These are phyloP conservation scores for Candida glucosophila DNA, from an alignment of 1,139 yeast species.

Conservation along the genomic window DNA sequence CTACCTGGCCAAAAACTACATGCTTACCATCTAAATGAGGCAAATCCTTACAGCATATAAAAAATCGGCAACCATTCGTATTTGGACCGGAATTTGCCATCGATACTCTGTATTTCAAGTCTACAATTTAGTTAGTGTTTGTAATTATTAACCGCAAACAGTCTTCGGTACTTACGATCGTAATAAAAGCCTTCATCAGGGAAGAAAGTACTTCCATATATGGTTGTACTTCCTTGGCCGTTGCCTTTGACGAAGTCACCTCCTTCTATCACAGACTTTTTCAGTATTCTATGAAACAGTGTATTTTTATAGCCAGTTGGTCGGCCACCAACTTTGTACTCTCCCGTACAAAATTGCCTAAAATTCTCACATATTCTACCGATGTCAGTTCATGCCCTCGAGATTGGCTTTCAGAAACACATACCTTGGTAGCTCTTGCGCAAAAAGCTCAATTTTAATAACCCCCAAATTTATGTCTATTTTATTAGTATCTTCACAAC, in stretches of 20 bases:
- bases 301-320: constrained; percentile 24
- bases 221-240: constrained; percentile 34
- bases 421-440: constrained; percentile 30
- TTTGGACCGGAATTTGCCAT: constrained; percentile 30
- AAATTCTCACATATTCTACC: constrained; percentile 47
- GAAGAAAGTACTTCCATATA: constrained; percentile 21
- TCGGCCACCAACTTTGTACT: constrained; percentile 24
- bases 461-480: constrained; percentile 23
- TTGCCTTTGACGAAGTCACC: constrained; percentile 31
- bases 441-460: constrained; percentile 35
- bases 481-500: constrained; percentile 4
- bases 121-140: constrained; percentile 2
- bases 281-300: constrained; percentile 20
- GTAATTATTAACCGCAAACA: not conserved
- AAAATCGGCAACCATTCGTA: constrained; percentile 28
- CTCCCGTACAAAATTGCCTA: constrained; percentile 50
- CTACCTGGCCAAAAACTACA: constrained; percentile 49
- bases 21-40: constrained; percentile 43
- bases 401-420: constrained; percentile 8
- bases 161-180: constrained; percentile 10
- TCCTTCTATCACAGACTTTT: constrained; percentile 25
- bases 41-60: constrained; percentile 18
- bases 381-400: constrained; percentile 13
- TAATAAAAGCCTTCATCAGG: constrained; percentile 25
- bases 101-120: constrained; percentile 17